A percentile compares a stretch with the other conserved stretches of the same genome.
Conservation (phyloP, 768 basidiomycete genomes). For the Galerina marginata region DNA sequence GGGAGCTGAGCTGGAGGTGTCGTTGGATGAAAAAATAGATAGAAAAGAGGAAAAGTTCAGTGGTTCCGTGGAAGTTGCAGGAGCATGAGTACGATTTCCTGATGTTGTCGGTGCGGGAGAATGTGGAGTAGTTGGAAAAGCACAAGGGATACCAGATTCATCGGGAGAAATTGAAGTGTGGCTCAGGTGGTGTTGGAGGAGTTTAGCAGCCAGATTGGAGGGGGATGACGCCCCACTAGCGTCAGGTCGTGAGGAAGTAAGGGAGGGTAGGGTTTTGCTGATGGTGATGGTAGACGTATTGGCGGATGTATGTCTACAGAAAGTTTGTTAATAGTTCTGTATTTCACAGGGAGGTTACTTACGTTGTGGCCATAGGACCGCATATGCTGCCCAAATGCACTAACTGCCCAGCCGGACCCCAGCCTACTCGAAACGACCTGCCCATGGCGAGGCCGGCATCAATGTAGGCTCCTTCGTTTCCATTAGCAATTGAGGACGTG, state of each 20-base stretch:
- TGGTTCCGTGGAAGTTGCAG: slow-evolving; percentile 35
- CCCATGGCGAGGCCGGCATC: slow-evolving; percentile 90
- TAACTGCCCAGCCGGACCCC: slow-evolving; percentile 83
- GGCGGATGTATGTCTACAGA: slow-evolving; percentile 54
- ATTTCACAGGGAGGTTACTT: slow-evolving; percentile 31
- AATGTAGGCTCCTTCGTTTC: slow-evolving; percentile 65
- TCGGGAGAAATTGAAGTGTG: slow-evolving; percentile 75
- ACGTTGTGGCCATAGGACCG: slow-evolving; percentile 58
- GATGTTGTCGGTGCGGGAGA: slow-evolving; percentile 29
- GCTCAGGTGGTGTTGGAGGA: slow-evolving; percentile 79
- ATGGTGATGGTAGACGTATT: slow-evolving; percentile 66
- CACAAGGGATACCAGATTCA: slow-evolving; percentile 71
- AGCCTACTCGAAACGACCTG: slow-evolving; percentile 87
- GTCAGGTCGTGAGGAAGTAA: slow-evolving; percentile 23
- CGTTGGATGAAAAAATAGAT: slow-evolving; percentile 70
- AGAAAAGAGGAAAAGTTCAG: slow-evolving; percentile 84
- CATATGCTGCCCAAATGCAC: slow-evolving; percentile 81
- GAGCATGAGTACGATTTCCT: slow-evolving; percentile 15
- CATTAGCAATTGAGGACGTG: slow-evolving; percentile 66
- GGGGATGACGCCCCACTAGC: slow-evolving; percentile 25
- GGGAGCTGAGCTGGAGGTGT: slow-evolving; percentile 74
- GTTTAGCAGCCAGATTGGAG: slow-evolving; percentile 54
- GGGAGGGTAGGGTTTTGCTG: slow-evolving; percentile 46
- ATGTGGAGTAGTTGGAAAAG: slow-evolving; percentile 56
- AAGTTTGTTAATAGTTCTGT: slow-evolving; percentile 10